These are phyloP conservation scores for Penicillium sp. DNA, from an alignment of 2,329 filamentous ascomycete genomes.

Conservation along the genomic window DNA sequence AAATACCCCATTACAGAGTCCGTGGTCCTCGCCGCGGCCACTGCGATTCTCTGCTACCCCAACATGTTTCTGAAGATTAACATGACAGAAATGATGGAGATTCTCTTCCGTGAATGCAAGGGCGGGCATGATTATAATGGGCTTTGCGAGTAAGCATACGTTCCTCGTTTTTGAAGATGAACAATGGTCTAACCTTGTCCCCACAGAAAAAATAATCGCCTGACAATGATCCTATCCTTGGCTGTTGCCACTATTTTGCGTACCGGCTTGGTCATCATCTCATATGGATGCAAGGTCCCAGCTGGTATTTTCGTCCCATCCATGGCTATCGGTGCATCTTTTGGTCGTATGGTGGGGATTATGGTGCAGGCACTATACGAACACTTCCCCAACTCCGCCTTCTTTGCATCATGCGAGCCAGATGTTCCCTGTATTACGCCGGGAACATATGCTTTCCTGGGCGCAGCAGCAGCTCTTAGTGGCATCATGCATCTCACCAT, in stretches of 20 bases:
- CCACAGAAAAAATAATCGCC: constrained; percentile 66
- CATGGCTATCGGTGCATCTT: constrained; percentile 95
- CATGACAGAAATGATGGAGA: constrained; percentile 99
- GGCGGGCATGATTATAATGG: constrained; percentile 85
- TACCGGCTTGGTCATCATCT: constrained; percentile 86
- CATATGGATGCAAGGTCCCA: constrained; percentile 96
- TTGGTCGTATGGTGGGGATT: constrained; percentile 92
- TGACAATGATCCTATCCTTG: constrained; percentile 78
- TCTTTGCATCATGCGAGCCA: constrained; percentile 86
- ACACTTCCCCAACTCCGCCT: constrained; percentile 76
- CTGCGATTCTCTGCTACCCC: constrained; percentile 92
- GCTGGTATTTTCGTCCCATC: constrained; percentile 98
- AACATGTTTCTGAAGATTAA: constrained; percentile 95
- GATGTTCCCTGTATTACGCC: constrained; percentile 96
- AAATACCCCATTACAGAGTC: constrained; percentile 86
- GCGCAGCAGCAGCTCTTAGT: constrained; percentile 85
- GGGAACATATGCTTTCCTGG: constrained; percentile 94
- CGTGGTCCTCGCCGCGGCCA: constrained; percentile 78
- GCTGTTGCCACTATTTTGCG: constrained; percentile 79
- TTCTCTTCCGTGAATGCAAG: constrained; percentile 91
- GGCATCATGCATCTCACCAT: constrained; percentile 99
- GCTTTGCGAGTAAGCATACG: constrained; percentile 70
- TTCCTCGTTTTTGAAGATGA: background rate
- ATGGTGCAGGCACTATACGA: constrained; percentile 89
- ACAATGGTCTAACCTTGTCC: constrained; percentile 10